Percentiles rank a stretch among this genome's conserved stretches.
Evolutionary conservation across 306 rosid genomes (phyloP).

Genomic region (Senna tora): DNA sequence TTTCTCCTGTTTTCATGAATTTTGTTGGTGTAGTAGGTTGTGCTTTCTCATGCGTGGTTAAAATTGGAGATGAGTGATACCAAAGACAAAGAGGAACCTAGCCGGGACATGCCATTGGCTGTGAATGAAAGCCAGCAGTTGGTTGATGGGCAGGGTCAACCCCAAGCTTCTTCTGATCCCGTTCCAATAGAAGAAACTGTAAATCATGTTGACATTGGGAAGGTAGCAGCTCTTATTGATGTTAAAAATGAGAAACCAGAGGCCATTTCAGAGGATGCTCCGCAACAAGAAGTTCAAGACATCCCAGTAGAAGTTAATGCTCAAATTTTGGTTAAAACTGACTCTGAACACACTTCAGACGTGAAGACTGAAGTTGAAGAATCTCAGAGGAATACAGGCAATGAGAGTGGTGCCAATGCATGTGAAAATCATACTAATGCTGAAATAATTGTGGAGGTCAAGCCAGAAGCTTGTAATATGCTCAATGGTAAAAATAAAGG

Average conservation of each 20-base stretch:
- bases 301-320: slow-evolving; percentile 39
- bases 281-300: slow-evolving; percentile 36
- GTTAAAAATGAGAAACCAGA: slow-evolving; percentile 33
- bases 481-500: slow-evolving; percentile 40
- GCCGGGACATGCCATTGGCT: slow-evolving; percentile 24
- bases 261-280: slow-evolving; percentile 31
- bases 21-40: slow-evolving; percentile 38
- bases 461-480: slow-evolving; percentile 52
- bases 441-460: slow-evolving; percentile 44
- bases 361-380: slow-evolving; percentile 46
- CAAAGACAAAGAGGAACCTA: slow-evolving; percentile 51
- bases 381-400: slow-evolving; percentile 28
- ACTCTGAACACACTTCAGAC: slow-evolving; percentile 34
- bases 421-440: slow-evolving; percentile 35
- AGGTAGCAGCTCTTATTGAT: slow-evolving; percentile 20
- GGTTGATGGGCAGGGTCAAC: slow-evolving; percentile 37
- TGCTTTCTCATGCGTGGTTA: slow-evolving; percentile 34
- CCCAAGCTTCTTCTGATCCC: slow-evolving; percentile 38
- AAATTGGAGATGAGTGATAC: slow-evolving; percentile 64
- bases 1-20: background rate
- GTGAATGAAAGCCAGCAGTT: slow-evolving; percentile 41
- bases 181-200: slow-evolving; percentile 35
- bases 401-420: slow-evolving; percentile 24
- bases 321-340: slow-evolving; percentile 42
- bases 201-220: slow-evolving; percentile 39